Evolutionary conservation across 2,329 filamentous ascomycete genomes (phyloP), one percentile per base, ranked within the genome.

Genomic region (Cercospora zeae-maydis): DNA sequence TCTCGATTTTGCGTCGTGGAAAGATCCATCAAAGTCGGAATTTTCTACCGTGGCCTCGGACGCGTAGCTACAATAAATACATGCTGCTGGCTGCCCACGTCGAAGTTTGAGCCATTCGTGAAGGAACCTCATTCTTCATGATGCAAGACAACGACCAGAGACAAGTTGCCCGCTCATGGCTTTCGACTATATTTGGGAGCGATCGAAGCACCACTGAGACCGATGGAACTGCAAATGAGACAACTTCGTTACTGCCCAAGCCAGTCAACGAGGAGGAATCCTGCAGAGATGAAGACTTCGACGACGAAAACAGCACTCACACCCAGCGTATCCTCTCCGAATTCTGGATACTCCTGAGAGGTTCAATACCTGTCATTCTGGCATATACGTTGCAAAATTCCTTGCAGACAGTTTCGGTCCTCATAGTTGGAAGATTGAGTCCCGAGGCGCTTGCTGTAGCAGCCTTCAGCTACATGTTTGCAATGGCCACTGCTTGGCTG

Each of bases 391-490:
- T 96, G 4, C 92, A 96, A 65, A 96, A 93, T 75, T 92, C 89
- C 4, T 79, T 96, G 0, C 92, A 96, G 73, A 96, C 92, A 0
- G 74, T 90, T 1, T 95, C 91, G 0, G 90, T 96, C 4, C 79
- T 96, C 51, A 87, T 96, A 37, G 91, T 91, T 2, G 92, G 92
- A 9, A 86, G 90, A 2, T 79, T 92, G 0, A 93, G 89, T 0
- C 88, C 92, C 0, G 89, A 95, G 75, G 87, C 91, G 1, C 79
- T 96, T 6, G 90, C 92, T 0, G 90, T 89, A 0, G 88, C 91
- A 1, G 91, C 92, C 0, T 96, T 96, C 72, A 90, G 89, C 1
- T 93, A 95, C 79, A 96, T 96, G 92, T 96, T 96, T 70, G 92
- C 92, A 59, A 92, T 93, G 89, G 87, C 89, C 21, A 92, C 91